Base-by-base conservation (phyloP, 495 filamentous ascomycete species). In the Achaetomiella virescens region DNA sequence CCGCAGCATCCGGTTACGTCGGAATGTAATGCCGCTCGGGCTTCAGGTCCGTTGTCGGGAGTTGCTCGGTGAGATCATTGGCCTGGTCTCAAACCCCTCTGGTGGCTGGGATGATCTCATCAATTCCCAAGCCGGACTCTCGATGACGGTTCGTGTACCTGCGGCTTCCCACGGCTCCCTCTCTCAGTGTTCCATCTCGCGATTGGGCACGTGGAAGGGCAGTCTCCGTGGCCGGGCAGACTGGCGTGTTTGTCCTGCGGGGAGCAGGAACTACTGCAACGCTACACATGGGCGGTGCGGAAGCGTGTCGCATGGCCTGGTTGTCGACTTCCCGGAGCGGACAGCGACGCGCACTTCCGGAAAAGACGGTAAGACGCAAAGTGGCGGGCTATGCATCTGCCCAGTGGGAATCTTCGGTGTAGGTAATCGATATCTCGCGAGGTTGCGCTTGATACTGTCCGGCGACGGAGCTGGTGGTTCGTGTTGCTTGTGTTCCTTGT, bases 111-210 rank as follows among this genome's bases (percentile, higher is more conserved):
- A 42, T 42, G 37, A 51, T 51, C 48, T 27, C 37, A 51, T 41
- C 37, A 51, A 31, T 9, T 31, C 27, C 27, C 5, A 31, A 9
- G 27, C 27, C 27, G 5, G 9, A 31, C 27, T 5, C 9, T 9
- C 5, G 9, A 31, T 9, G 27, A 9, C 5, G 9, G 27, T 31
- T 31, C 27, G 27, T 31, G 25, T 15, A 20, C 33, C 52, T 27
- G 52, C 52, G 52, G 52, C 52, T 54, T 54, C 7, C 35, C 15
- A 37, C 52, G 52, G 52, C 52, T 54, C 17, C 8, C n/a, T n/a
- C n/a, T n/a, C n/a, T 33, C 5, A 21, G 33, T 1, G 27, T 27
- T 27, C 21, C 21, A 0, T 18, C 15, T n/a, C 5, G 6, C 17
- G 15, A 41, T 41, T 17, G 38, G 38, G 17, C 38, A 18, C 8